phyloP scores from a whole-genome alignment of 2,329 filamentous ascomycete species.

The Apiospora arundinis region DNA sequence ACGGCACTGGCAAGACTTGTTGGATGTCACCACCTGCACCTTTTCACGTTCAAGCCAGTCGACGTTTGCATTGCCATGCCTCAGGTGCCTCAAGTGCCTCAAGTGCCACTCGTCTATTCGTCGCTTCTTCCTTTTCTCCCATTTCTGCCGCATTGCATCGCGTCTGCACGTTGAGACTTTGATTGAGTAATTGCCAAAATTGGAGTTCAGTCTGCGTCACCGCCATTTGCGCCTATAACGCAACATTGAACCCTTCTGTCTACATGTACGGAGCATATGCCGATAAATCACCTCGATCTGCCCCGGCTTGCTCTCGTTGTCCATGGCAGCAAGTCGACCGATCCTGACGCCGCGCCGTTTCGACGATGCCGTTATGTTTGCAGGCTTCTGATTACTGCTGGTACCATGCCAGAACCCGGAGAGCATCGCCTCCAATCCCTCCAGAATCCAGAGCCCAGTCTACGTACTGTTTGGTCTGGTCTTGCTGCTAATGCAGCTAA shows the following conservation, averaged over 20 bases:
- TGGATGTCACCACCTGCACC: no score
- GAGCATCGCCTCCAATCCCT: neutral
- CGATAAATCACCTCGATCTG: no score
- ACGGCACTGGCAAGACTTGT: neutral
- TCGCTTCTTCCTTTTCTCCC: slow-evolving; percentile 5
- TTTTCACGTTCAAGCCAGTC: no score
- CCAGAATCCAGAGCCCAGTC: neutral
- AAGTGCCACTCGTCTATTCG: neutral
- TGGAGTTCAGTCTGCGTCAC: slow-evolving; percentile 23
- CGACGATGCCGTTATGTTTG: neutral
- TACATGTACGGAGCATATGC: neutral
- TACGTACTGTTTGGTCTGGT: slow-evolving; percentile 1
- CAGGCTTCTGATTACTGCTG: neutral
- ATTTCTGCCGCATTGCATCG: neutral
- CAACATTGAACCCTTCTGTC: neutral
- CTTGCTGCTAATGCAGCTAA: slow-evolving; percentile 11
- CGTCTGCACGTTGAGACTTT: neutral
- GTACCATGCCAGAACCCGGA: neutral
- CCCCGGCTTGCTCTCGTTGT: neutral
- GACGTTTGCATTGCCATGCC: no score
- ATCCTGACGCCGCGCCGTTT: neutral
- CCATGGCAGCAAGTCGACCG: neutral
- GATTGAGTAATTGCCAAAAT: slow-evolving; percentile 20
- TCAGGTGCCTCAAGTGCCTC: no score
- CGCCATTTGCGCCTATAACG: slow-evolving; percentile 22